Base-by-base conservation (phyloP, 1,284 basidiomycete species). In the Vanrija pseudolonga region DNA sequence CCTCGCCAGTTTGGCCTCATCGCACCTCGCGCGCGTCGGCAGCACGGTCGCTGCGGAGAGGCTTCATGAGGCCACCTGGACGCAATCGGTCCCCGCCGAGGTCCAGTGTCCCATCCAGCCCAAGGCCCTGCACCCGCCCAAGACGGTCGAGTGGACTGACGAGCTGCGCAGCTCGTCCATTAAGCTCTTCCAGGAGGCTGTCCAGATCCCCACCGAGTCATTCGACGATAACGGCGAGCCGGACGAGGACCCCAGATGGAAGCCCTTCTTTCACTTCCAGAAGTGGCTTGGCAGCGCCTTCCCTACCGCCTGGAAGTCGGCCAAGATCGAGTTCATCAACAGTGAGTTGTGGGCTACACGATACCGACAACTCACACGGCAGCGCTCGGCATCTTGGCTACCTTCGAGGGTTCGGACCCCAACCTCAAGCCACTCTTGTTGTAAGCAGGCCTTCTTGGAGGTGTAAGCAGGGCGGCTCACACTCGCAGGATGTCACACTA, bases 381-480 rank as follows among this genome's bases (percentile, higher is more conserved):
- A 71, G 68, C 70, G 2, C 71, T 79, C 26, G 80, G 78, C 26
- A 74, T 80, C 24, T 50, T 80, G 6, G 77, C 76, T 50, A 80
- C 78, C 0, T 75, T 79, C 57, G 50, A 75, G 38, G 80, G 80
- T 4, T 68, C 71, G 4, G 76, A 81, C 50, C 55, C 65, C 6
- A 57, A 60, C n/a, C 71, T 81, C 45, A 78, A 80, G 55, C 80
- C 80, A 0, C 63, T 79, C 8, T 57, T 80, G 2, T 56, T 77
- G 26, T 52, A 18, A 42, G 50, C 66, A 40, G 50, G 65, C 50
- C n/a, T 7, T 3, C 14, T 11, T 22, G 32, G 12, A 3, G 14
- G 6, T 18, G 12, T 15, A 5, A 2, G n/a, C 7, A 6, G 17
- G 14, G 12, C 40, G 15, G 38, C 44, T 51, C n/a, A 56, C 32